Base-by-base conservation (phyloP, 2,329 filamentous ascomycete species). In the Fusarium anguioides region DNA sequence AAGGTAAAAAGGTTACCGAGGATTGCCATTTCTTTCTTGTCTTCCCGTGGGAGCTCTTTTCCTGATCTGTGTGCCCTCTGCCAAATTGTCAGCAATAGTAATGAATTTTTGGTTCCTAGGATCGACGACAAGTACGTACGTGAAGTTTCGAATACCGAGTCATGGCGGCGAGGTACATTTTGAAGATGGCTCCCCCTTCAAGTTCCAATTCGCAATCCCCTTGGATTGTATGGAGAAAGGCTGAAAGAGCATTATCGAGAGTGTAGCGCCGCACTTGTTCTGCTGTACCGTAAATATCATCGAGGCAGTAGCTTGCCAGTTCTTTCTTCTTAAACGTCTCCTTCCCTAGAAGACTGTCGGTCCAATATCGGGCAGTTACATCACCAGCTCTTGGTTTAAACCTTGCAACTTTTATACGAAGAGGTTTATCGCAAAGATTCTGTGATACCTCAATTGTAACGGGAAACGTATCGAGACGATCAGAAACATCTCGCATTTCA, bases 1-100 rank as follows among this genome's bases (percentile, higher is more conserved):
- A 86, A 66, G 8, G 73, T 70, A 21, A 85, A 80, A 5, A 82
- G 75, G 11, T 78, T 77, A 2, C 62, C 56, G n/a, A 86, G 55
- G 6, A 85, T 76, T 2, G 66, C 52, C 26, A 75, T 73, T 33
- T 81, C 76, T 15, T 69, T 60, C 20, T 70, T 60, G 3, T 68
- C 63, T 1, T 74, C 56, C 4, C 3, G 17, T 6, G 37, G 18
- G 24, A 42, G 46, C 12, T 29, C 11, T 11, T 40, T 37, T 4
- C 18, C 24, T 4, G 3, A 15, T 21, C 12, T 37, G 1, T 47
- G 29, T n/a, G 41, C 21, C 14, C 24, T 35, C 67, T 70, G 24
- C 0, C 8, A 40, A 14, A 7, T 12, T 14, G 20, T 64, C 5
- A 48, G 50, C 45, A 18, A 4, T 8, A 31, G 14, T 17, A 31